Base-by-base conservation (phyloP, 352 stramenopile genomes). In the Phytophthora sp. region DNA sequence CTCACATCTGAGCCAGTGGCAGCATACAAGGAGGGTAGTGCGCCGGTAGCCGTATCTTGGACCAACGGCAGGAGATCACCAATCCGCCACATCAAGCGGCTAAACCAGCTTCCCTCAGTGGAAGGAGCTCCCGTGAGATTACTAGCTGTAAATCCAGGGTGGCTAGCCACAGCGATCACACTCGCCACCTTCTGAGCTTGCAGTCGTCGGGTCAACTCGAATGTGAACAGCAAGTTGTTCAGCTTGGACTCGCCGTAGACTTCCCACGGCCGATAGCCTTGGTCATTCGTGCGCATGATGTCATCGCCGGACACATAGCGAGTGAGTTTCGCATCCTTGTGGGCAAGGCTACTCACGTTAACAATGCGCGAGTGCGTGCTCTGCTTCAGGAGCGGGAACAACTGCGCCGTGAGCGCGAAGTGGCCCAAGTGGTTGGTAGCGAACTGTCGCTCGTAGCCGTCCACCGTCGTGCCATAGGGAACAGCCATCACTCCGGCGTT, bases 401-500 rank as follows among this genome's bases (percentile, higher is more conserved):
- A 59, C 45, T 75, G 62, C 2, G 62, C 50, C 4, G 83, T 89
- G 7, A 91, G 53, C 7, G 66, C 38, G 38, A 91, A 89, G 54
- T 88, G 76, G 4, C 73, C 79, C 29, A 91, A 31, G 57, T 90
- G 73, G 63, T 91, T 91, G 12, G 74, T 80, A 5, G 65, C 81
- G 57, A 91, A 89, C 45, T 87, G 73, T 3, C 60, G 69, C 57
- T 90, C 80, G 54, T 79, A 58, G 33, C 76, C 79, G 38, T 90
- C 79, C 1, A 26, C 55, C 1, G 73, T 66, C 33, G 46, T 60
- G 6, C 24, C 12, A 76, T 11, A 73, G 24, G 15, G 52, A 30
- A 54, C 79, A 74, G 9, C 79, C 44, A 83, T 79, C 57, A 89
- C 70, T 13, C 84, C 84, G 20, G 82, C 84, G 36, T 91, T 91